Evolutionary conservation across 2,329 filamentous ascomycete species (phyloP).

Genomic region (Alternaria conjuncta): DNA sequence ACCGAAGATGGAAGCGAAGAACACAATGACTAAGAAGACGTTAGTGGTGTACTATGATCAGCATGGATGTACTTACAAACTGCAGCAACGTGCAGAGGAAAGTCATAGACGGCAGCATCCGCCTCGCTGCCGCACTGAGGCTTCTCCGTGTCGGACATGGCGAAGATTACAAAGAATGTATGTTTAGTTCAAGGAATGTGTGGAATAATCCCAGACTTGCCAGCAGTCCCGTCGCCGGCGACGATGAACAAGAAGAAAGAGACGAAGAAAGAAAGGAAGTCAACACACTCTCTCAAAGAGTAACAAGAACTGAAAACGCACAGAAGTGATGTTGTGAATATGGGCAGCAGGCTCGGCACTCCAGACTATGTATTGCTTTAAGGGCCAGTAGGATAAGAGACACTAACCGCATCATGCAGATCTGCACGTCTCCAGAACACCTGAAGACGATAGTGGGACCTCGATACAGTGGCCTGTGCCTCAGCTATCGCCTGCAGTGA

Average conservation of each 20-base stretch:
- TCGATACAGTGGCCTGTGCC: slow-evolving; percentile 38
- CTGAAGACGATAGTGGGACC: slow-evolving; percentile 32
- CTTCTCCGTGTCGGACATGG: slow-evolving; percentile 40
- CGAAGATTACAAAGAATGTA: slow-evolving; percentile 23
- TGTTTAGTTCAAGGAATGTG: slow-evolving; percentile 18
- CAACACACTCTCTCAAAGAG: slow-evolving; percentile 46
- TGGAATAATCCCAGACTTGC: slow-evolving; percentile 28
- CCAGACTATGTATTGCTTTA: slow-evolving; percentile 40
- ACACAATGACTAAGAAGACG: slow-evolving; percentile 43
- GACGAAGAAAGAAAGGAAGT: slow-evolving; percentile 26
- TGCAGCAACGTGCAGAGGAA: slow-evolving; percentile 48
- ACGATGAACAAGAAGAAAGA: slow-evolving; percentile 31
- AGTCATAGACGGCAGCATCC: slow-evolving; percentile 41
- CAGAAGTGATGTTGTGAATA: slow-evolving; percentile 24
- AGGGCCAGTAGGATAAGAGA: slow-evolving; percentile 25
- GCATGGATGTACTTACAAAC: slow-evolving; percentile 41
- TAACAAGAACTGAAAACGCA: slow-evolving; percentile 27
- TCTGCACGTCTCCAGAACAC: slow-evolving; percentile 36
- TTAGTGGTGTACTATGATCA: slow-evolving; percentile 16
- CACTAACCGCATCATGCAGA: slow-evolving; percentile 39
- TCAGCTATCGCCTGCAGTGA: slow-evolving; percentile 31
- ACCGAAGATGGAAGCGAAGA: slow-evolving; percentile 45
- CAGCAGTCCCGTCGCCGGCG: slow-evolving; percentile 46
- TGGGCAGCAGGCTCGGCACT: slow-evolving; percentile 35
- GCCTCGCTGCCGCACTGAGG: slow-evolving; percentile 42